These are phyloP conservation scores for Claviceps fusiformis DNA, from an alignment of 2,329 filamentous ascomycete species.

Conservation along the genomic window DNA sequence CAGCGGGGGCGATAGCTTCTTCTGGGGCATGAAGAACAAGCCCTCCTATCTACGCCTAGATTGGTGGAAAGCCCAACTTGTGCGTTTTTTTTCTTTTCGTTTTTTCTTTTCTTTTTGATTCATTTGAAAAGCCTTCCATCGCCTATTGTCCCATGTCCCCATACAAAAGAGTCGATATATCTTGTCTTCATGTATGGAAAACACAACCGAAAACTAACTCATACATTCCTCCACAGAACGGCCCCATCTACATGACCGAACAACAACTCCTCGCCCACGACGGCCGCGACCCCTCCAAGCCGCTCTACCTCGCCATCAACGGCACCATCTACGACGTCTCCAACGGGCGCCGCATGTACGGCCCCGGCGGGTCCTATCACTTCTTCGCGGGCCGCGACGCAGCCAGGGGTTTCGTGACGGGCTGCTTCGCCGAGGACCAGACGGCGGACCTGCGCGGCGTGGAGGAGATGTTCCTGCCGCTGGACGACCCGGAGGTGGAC, in stretches of 20 bases:
- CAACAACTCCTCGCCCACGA: constrained; percentile 61
- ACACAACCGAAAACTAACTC: not conserved
- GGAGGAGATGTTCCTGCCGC: constrained; percentile 68
- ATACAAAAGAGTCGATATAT: not conserved
- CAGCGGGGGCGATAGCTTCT: constrained; percentile 54
- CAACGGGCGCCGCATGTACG: constrained; percentile 56
- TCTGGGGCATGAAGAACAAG: constrained; percentile 51
- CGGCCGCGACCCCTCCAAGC: constrained; percentile 59
- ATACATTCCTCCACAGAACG: constrained; percentile 22
- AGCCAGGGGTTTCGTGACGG: constrained; percentile 77
- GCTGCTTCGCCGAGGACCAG: constrained; percentile 77
- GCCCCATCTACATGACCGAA: constrained; percentile 59
- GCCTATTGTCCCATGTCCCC: too few species aligned
- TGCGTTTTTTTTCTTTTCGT: constrained; percentile 23
- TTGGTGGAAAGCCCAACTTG: constrained; percentile 46
- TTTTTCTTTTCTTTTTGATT: too few species aligned
- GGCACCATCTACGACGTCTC: constrained; percentile 76
- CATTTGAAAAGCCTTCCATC: too few species aligned
- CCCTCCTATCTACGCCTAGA: constrained; percentile 46
- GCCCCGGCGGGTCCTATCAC: constrained; percentile 73
- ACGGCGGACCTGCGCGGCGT: constrained; percentile 76
- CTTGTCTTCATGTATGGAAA: too few species aligned
- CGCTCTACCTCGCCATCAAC: constrained; percentile 85
- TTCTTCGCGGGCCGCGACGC: constrained; percentile 82
- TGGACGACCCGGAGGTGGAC: constrained; percentile 51